Evolutionary conservation across 805 yeast genomes (phyloP).

Genomic region (Blastobotrys americana): DNA sequence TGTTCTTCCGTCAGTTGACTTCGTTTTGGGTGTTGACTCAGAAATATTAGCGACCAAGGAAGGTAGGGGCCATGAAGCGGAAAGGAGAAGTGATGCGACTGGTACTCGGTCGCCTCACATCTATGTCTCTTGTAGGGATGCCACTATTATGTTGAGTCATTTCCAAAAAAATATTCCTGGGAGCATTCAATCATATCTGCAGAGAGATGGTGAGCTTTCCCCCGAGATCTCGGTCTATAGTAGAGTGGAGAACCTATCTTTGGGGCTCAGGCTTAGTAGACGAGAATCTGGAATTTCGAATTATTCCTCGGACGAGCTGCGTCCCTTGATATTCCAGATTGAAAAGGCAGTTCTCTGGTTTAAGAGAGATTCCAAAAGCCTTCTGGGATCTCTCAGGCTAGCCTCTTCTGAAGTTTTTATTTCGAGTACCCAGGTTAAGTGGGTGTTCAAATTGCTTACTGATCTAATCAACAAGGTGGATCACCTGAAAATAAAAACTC

Average conservation of each 20-base stretch:
- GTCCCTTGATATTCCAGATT: constrained; percentile 26
- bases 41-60: constrained; percentile 5
- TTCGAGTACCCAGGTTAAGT: constrained; percentile 31
- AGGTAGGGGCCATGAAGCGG: background rate
- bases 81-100: background rate
- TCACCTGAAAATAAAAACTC: constrained; percentile 2
- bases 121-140: constrained; percentile 12
- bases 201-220: constrained; percentile 10
- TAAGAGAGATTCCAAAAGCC: constrained; percentile 16
- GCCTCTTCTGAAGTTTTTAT: constrained; percentile 28
- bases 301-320: background rate
- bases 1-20: constrained; percentile 39
- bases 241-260: constrained; percentile 17
- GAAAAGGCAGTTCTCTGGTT: constrained; percentile 32
- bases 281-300: background rate
- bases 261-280: constrained; percentile 20
- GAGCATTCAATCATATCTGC: constrained; percentile 17
- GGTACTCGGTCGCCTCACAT: constrained; percentile 13
- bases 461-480: constrained; percentile 15
- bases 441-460: constrained; percentile 22
- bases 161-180: constrained; percentile 8
- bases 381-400: constrained; percentile 23
- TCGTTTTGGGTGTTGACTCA: constrained; percentile 33
- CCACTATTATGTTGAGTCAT: constrained; percentile 16
- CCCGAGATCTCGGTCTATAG: constrained; percentile 13